Percentiles rank a stretch among this genome's conserved stretches.
Evolutionary conservation across 2,329 filamentous ascomycete genomes (phyloP).

Genomic region (Gaeumannomyces sp.): DNA sequence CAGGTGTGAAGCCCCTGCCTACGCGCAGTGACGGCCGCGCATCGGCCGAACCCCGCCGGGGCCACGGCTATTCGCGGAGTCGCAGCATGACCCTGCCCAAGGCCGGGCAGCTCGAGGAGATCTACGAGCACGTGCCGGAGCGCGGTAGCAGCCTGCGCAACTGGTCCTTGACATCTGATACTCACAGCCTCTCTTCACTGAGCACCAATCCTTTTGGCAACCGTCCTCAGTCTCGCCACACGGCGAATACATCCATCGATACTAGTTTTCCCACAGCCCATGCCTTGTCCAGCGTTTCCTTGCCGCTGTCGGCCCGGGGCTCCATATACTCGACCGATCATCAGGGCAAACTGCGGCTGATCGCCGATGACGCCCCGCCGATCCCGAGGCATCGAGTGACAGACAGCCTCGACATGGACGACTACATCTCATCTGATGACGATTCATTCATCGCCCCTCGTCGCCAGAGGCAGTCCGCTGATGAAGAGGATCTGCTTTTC

Average conservation of each 20-base stretch:
- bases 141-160: constrained; percentile 12
- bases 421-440: constrained; percentile 32
- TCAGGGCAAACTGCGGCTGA: constrained; percentile 8
- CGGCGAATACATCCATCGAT: constrained; percentile 17
- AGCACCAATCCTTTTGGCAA: constrained; percentile 11
- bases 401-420: constrained; percentile 30
- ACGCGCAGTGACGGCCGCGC: constrained; percentile 11
- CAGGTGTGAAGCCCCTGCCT: constrained; percentile 13
- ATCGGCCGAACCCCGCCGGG: neutral
- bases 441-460: constrained; percentile 24
- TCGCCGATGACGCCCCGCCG: neutral
- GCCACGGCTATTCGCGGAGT: constrained; percentile 3
- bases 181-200: constrained; percentile 12
- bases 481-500: constrained; percentile 33
- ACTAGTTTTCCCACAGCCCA: constrained; percentile 10
- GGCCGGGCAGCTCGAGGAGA: constrained; percentile 2
- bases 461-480: constrained; percentile 20
- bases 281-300: constrained; percentile 3
- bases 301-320: constrained; percentile 10
- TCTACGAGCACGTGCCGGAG: constrained; percentile 9
- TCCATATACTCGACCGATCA: constrained; percentile 12
- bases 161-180: constrained; percentile 14
- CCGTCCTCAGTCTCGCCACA: constrained; percentile 14
- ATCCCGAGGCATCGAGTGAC: constrained; percentile 13
- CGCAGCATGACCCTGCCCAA: constrained; percentile 5